A percentile compares a stretch with the other conserved stretches of the same genome.
Evolutionary conservation across 2,329 filamentous ascomycete species (phyloP).

Genomic region (Aureobasidium mangrovei): DNA sequence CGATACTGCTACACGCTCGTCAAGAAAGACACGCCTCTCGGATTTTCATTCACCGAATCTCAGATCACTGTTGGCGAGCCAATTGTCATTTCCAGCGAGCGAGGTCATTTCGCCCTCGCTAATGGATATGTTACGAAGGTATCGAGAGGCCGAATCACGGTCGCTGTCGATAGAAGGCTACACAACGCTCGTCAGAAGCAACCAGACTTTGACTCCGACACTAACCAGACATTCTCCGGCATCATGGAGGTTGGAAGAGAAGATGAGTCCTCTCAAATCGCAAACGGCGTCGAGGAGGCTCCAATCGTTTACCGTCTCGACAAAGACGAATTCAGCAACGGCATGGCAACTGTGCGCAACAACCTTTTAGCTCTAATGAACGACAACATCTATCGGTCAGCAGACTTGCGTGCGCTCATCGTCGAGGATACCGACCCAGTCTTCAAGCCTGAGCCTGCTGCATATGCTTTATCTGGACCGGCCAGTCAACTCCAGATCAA

Average conservation of each 20-base stretch:
- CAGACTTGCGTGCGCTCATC: slow-evolving; percentile 67
- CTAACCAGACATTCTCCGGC: slow-evolving; percentile 79
- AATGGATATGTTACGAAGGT: slow-evolving; percentile 83
- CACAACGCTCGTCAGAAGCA: slow-evolving; percentile 75
- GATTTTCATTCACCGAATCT: slow-evolving; percentile 83
- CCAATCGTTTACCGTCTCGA: slow-evolving; percentile 74
- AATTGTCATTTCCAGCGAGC: slow-evolving; percentile 91
- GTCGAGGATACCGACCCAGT: slow-evolving; percentile 65
- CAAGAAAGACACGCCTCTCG: slow-evolving; percentile 51
- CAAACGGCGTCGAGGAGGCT: slow-evolving; percentile 29
- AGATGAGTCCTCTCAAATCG: slow-evolving; percentile 22
- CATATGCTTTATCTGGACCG: slow-evolving; percentile 50
- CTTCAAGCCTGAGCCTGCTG: slow-evolving; percentile 60
- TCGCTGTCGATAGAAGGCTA: slow-evolving; percentile 81
- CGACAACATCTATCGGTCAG: slow-evolving; percentile 60
- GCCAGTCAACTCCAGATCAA: slow-evolving; percentile 61
- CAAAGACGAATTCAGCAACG: slow-evolving; percentile 97
- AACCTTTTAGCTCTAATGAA: slow-evolving; percentile 92
- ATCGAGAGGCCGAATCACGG: slow-evolving; percentile 65
- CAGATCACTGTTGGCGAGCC: slow-evolving; percentile 82
- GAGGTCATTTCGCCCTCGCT: slow-evolving; percentile 88
- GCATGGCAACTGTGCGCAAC: slow-evolving; percentile 89
- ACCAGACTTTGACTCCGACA: slow-evolving; percentile 62
- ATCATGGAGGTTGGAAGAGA: slow-evolving; percentile 76
- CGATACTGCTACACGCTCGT: slow-evolving; percentile 78